Evolutionary conservation across 495 filamentous ascomycete species (phyloP), one percentile per base, ranked within the genome.

Genomic region (Xylaria longipes): DNA sequence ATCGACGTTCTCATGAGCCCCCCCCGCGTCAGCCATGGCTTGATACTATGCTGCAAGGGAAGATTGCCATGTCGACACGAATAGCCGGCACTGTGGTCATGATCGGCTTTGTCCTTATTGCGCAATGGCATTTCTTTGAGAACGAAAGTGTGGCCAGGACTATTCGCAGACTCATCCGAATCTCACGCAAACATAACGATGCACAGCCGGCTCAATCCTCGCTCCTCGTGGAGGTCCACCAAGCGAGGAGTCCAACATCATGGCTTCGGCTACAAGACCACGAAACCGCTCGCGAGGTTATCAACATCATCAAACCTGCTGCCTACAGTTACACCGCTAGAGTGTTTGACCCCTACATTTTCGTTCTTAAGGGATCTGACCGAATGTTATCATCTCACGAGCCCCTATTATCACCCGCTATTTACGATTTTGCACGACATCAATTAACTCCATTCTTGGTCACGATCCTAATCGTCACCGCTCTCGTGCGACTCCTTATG

Each of bases 261-360:
- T 94, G 91, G 91, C 82, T 94, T 43, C 83, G 85, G 22, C 83
- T 92, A 71, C 91, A 94, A 80, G 91, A 93, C 70, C 89, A 92
- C 73, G 87, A 92, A 70, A 93, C 91, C 0, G 91, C 90, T 9
- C 86, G 86, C 63, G 91, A 94, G 72, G 83, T 93, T 17, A 91
- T 94, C 75, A 83, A 85, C 31, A 82, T 91, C 11, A 84, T 92
- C 72, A 93, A 90, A 68, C 91, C 91, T 2, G 80, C 86, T 66
- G 87, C 88, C 1, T 82, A 89, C 74, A 89, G 88, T 79, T 89
- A 92, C 73, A 84, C 93, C 25, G 91, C 91, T 14, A 85, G 86
- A 45, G 89, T 92, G 2, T 91, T 90, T 69, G 84, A 92, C 33
- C 91, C 91, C 2, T 76, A 91, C 9, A 83, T 92, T 35, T 90